Base-by-base conservation (phyloP, 352 stramenopile species). In the Globisporangium canariense region DNA sequence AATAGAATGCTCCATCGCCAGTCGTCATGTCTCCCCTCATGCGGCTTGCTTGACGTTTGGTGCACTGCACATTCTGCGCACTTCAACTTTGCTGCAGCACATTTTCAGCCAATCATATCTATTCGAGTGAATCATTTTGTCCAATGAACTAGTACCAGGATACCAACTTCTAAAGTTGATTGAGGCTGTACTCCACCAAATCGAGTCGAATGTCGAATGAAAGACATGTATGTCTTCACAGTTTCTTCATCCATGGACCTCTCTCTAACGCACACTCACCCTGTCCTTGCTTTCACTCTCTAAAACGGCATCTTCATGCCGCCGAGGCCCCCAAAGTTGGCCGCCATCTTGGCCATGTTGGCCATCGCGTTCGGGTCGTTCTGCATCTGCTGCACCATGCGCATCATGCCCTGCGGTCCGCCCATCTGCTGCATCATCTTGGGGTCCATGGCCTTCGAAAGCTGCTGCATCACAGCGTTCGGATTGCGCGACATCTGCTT, bases 401-500 rank as follows among this genome's bases (percentile, higher is more conserved):
- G 82, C 75, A 96, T 96, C 83, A 95, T 94, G 70, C 86, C 84
- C 73, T 94, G 81, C 28, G 83, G 72, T 0, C 85, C 82, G 47
- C 82, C 81, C 78, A 96, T 91, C 51, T 95, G 77, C 68, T 76
- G 78, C 80, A 97, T 89, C 93, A 98, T 97, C 76, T 96, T 91
- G 32, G 86, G 89, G 66, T 97, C 91, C 80, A 98, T 96, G 13
- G 92, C 86, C 71, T 97, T 97, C 58, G 96, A 96, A 16, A 99
- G 77, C 69, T 98, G 95, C 79, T 98, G 93, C 89, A 98, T 98
- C 49, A 99, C 89, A 3, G 91, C 83, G 56, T 98, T 94, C 46
- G 97, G 97, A 77, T 99, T 99, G 53, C 97, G 93, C 56, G 90
- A 73, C 91, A 99, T 98, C 66, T 98, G 90, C 71, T 98, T 94